phyloP scores from a whole-genome alignment of 2,329 filamentous ascomycete species.

The Neofusicoccum umdonicola region DNA sequence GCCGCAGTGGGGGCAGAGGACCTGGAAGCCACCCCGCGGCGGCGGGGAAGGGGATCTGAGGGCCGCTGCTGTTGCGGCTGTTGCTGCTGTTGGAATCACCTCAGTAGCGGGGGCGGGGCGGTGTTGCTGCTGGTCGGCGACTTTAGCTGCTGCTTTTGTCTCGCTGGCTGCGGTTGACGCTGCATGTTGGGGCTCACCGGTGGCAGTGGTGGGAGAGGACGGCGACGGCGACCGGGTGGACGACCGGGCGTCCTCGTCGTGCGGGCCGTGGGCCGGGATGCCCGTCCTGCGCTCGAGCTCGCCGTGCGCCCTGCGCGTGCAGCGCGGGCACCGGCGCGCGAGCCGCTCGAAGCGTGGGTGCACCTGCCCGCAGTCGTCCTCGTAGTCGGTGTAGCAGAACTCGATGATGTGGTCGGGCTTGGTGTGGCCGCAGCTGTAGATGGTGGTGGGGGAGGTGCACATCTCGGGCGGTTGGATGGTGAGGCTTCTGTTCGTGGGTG shows the following conservation, averaged over 20 bases:
- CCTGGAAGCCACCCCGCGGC: background rate
- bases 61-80: background rate
- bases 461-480: background rate
- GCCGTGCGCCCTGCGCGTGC: background rate
- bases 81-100: background rate
- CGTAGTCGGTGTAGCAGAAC: constrained; percentile 5
- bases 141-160: background rate
- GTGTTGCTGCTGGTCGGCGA: background rate
- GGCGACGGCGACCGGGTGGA: background rate
- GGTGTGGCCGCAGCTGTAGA: constrained; percentile 11
- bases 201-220: background rate
- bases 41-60: background rate
- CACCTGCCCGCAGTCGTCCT: constrained; percentile 5
- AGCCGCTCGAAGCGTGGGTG: background rate
- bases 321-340: background rate
- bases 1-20: background rate
- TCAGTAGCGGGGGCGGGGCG: background rate
- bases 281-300: constrained; percentile 1
- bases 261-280: background rate
- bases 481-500: background rate
- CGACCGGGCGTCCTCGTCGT: background rate
- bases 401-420: constrained; percentile 11
- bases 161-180: background rate
- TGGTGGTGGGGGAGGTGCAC: constrained; percentile 8
- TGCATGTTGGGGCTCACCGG: background rate